phyloP scores from a whole-genome alignment of 2,329 filamentous ascomycete species.

The Phaeosphaeria sp. region DNA sequence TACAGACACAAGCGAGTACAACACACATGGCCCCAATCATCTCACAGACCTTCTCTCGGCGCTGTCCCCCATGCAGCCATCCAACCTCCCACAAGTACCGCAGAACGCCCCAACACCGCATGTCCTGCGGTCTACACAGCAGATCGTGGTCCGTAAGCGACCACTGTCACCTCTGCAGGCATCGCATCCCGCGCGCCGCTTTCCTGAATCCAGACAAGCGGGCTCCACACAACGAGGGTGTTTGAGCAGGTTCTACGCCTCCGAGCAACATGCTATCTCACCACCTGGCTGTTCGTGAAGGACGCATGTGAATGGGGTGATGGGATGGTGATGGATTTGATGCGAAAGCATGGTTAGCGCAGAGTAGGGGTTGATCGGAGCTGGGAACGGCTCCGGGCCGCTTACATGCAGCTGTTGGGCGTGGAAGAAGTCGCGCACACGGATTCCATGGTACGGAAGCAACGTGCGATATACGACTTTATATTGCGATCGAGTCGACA shows the following conservation, averaged over 20 bases:
- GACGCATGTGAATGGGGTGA: neutral
- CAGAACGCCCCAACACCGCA: neutral
- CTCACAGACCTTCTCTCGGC: neutral
- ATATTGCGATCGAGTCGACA: constrained; percentile 6
- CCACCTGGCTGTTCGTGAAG: neutral
- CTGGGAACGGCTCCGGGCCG: constrained; percentile 8
- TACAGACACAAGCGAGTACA: constrained; percentile 6
- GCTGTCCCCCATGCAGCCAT: neutral
- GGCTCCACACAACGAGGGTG: constrained; percentile 18
- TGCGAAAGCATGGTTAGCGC: neutral
- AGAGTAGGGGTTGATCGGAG: neutral
- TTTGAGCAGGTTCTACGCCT: constrained; percentile 29
- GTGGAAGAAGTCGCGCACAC: constrained; percentile 3
- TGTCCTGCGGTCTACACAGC: neutral
- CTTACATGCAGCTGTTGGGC: constrained; percentile 13
- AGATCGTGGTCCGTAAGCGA: constrained; percentile 6
- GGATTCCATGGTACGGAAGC: constrained; percentile 4
- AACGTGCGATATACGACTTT: constrained; percentile 22
- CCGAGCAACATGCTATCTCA: constrained; percentile 3
- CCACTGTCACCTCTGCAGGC: neutral
- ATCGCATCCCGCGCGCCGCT: constrained; percentile 8
- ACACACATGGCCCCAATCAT: constrained; percentile 6
- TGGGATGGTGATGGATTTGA: neutral
- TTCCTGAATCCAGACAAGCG: constrained; percentile 16
- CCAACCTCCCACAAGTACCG: constrained; percentile 1